Evolutionary conservation across 2,329 filamentous ascomycete genomes (phyloP).

Genomic region (Pezizomycotina sp.): DNA sequence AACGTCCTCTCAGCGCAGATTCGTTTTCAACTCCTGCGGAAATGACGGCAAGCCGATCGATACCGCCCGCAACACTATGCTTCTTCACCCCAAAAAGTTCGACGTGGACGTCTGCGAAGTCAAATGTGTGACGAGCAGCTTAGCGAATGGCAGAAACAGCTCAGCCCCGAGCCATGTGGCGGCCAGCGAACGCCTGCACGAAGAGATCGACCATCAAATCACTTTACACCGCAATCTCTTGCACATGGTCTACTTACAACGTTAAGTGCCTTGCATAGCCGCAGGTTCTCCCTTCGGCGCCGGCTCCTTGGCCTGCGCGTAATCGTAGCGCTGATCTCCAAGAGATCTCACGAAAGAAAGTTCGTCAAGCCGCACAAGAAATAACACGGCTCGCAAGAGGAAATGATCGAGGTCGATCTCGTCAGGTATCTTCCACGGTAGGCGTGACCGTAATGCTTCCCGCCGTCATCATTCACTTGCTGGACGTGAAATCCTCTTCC

Average conservation of each 20-base stretch:
- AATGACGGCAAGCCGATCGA: conserved; percentile 53
- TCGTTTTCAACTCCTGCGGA: conserved; percentile 77
- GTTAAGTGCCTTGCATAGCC: conserved; percentile 80
- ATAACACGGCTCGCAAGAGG: conserved; percentile 71
- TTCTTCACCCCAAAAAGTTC: conserved; percentile 78
- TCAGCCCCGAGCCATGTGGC: conserved; percentile 37
- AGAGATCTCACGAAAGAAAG: conserved; percentile 65
- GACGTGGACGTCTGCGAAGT: conserved; percentile 69
- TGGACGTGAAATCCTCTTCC: conserved; percentile 76
- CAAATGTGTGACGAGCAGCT: conserved; percentile 63
- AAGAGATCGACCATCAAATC: conserved; percentile 33
- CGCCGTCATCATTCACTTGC: conserved; percentile 81
- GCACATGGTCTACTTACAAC: conserved; percentile 92
- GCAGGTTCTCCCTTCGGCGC: conserved; percentile 65
- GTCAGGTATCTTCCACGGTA: conserved; percentile 73
- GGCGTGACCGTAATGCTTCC: conserved; percentile 82
- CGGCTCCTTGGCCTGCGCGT: conserved; percentile 28
- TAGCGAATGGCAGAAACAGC: conserved; percentile 54
- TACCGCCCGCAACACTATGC: conserved; percentile 56
- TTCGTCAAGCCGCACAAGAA: conserved; percentile 65
- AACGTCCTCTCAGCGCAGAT: conserved; percentile 83
- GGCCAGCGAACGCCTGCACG: conserved; percentile 17
- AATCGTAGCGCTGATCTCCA: conserved; percentile 48
- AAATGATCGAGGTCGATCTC: conserved; percentile 54
- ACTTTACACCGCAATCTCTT: conserved; percentile 67